Percentiles rank a stretch among this genome's conserved stretches.
Evolutionary conservation across 305 asterid genomes (phyloP).

Genomic region (Solanum hybrid): DNA sequence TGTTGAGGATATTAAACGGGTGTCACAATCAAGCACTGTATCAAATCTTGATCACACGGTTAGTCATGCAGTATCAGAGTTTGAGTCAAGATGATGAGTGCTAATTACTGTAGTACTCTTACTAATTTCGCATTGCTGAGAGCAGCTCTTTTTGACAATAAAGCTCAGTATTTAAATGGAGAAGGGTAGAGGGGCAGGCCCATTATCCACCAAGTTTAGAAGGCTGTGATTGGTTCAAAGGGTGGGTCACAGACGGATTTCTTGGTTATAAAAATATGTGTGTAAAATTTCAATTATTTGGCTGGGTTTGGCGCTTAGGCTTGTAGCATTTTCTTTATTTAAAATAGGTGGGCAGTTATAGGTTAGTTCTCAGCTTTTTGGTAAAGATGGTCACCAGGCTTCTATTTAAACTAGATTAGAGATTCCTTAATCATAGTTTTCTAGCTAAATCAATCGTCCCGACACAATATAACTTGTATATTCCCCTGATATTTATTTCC

Average conservation of each 20-base stretch:
- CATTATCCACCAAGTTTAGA: background rate
- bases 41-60: slow-evolving; percentile 82
- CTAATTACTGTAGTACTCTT: background rate
- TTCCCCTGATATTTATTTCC: background rate
- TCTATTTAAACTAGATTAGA: background rate
- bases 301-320: background rate
- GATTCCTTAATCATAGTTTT: background rate
- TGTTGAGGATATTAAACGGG: slow-evolving; percentile 82
- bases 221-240: background rate
- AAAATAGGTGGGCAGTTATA: background rate
- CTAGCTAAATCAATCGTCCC: background rate
- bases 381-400: background rate
- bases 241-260: background rate
- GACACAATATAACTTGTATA: background rate
- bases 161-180: background rate
- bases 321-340: background rate
- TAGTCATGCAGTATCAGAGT: slow-evolving; percentile 16
- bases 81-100: background rate
- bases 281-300: background rate
- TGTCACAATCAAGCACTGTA: slow-evolving; percentile 63
- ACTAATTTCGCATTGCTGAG: background rate
- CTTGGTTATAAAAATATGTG: background rate
- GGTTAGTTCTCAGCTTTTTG: background rate
- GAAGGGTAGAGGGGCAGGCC: background rate
- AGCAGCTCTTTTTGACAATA: background rate